Evolutionary conservation across 805 yeast species (phyloP), one percentile per base, ranked within the genome.

Genomic region (Barnettozyma sp.): DNA sequence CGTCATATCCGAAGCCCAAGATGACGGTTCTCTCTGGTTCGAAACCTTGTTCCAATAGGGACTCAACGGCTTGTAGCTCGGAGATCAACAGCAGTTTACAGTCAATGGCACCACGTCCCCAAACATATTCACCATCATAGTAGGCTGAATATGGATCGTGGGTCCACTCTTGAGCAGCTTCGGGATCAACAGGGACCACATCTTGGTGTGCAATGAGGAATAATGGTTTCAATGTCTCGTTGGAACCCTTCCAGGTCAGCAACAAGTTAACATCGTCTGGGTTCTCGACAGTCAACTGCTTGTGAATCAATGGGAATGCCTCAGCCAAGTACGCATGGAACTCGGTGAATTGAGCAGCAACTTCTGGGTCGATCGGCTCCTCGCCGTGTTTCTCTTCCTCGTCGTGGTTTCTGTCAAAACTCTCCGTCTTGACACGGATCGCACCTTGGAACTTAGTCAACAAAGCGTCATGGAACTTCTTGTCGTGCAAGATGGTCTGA

Each of bases 61-160:
- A 56, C 49, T 80, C 85, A n/a, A 73, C 54, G 2, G 87, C 67
- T 53, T 82, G 88, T 51, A 83, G 54, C 33, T 79, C 69, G 2
- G 77, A 81, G 41, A 79, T 63, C 33, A 86, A 62, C 23, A 77
- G 59, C 52, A 78, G 78, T 56, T 86, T 86, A 54, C 86, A 78
- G 55, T 86, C 95, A 29, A 69, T 57, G 3, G 83, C 55, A 26
- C 95, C 95, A 49, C 95, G 70, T 3, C 95, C 95, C 71, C 76
- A 82, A 6, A 85, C 50, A 3, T 46, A 52, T 29, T 51, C 46
- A 8, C 85, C 86, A 48, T 84, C 94, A 50, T 63, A 82, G 48
- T 69, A 62, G 12, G 82, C 85, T 13, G 68, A 54, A 40, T 76
- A 82, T 3, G 94, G 94, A 11, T 76, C 77, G 49, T 71, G 64